phyloP scores from a whole-genome alignment of 2,329 filamentous ascomycete species.

The Sporothrix protearum region DNA sequence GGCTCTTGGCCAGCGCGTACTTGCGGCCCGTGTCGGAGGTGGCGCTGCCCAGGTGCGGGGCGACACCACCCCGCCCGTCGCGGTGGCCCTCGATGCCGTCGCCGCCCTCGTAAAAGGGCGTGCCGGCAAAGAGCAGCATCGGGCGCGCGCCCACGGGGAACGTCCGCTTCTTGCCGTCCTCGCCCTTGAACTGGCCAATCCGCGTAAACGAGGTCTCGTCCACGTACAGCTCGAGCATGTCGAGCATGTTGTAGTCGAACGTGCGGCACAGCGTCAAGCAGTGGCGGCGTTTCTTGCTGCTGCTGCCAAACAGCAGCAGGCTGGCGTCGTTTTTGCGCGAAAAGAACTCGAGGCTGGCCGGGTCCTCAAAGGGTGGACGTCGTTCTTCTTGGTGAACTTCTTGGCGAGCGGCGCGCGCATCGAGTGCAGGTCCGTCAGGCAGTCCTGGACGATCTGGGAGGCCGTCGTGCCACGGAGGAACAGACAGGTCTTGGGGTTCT shows the following conservation, averaged over 20 bases:
- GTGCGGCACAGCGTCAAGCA: slow-evolving; percentile 77
- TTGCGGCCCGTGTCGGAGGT: slow-evolving; percentile 27
- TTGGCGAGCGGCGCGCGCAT: slow-evolving; percentile 81
- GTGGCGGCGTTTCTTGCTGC: slow-evolving; percentile 94
- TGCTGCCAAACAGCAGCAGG: slow-evolving; percentile 66
- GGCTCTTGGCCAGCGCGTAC: slow-evolving; percentile 80
- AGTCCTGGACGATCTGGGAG: slow-evolving; percentile 77
- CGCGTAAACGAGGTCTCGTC: slow-evolving; percentile 68
- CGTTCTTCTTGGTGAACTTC: slow-evolving; percentile 96
- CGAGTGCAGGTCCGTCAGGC: slow-evolving; percentile 77
- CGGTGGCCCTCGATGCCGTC: slow-evolving; percentile 75
- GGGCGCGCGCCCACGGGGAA: slow-evolving; percentile 80
- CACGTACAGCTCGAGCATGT: slow-evolving; percentile 90
- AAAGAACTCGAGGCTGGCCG: slow-evolving; percentile 65
- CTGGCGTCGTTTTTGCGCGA: slow-evolving; percentile 92
- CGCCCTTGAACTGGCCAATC: slow-evolving; percentile 60
- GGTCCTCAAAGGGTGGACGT: slow-evolving; percentile 79
- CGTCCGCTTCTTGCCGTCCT: slow-evolving; percentile 40
- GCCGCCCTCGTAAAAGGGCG: slow-evolving; percentile 56
- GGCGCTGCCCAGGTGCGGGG: background rate
- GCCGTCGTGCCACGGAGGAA: slow-evolving; percentile 85
- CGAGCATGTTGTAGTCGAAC: slow-evolving; percentile 82
- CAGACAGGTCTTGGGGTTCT: slow-evolving; percentile 86
- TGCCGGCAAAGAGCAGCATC: slow-evolving; percentile 79
- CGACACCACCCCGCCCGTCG: slow-evolving; percentile 20